Conservation (phyloP, 2,329 filamentous ascomycete species). For the Lecanicillium sp. region DNA sequence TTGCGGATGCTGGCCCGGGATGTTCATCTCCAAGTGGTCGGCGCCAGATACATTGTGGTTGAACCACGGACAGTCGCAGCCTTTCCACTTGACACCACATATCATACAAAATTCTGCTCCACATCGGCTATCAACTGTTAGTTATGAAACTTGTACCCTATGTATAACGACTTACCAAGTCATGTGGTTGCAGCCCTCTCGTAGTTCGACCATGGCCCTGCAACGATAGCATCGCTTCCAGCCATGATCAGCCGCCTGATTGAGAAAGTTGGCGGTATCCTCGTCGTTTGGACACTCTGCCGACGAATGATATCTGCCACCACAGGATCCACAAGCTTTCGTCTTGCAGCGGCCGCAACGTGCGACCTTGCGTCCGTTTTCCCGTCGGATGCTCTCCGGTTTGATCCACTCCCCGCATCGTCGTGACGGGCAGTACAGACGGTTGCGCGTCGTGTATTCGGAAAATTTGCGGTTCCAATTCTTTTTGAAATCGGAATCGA, state of each 20-base stretch:
- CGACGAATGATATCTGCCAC: conserved; percentile 64
- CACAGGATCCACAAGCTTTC: conserved; percentile 69
- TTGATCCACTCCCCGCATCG: conserved; percentile 77
- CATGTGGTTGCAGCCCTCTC: conserved; percentile 84
- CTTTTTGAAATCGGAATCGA: conserved; percentile 68
- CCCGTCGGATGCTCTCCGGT: conserved; percentile 58
- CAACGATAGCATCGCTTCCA: conserved; percentile 76
- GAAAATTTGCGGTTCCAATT: conserved; percentile 75
- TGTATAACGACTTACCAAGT: conserved; percentile 59
- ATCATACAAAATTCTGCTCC: conserved; percentile 83
- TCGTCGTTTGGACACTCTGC: conserved; percentile 67
- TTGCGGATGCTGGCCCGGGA: conserved; percentile 32
- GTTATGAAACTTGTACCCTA: conserved; percentile 17
- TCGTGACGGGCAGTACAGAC: conserved; percentile 68
- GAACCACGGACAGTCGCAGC: conserved; percentile 77
- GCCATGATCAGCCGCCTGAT: conserved; percentile 59
- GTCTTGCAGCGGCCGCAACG: conserved; percentile 66
- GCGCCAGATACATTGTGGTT: conserved; percentile 52
- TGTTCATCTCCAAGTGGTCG: conserved; percentile 48
- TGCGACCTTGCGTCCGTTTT: conserved; percentile 57
- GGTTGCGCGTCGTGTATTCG: conserved; percentile 67
- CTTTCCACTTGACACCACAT: conserved; percentile 77
- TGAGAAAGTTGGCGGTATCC: conserved; percentile 56
- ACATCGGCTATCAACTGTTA: conserved; percentile 56
- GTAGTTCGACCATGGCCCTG: conserved; percentile 66